Evolutionary conservation across 23 red algal species (phyloP).

Genomic region (Gracilariopsis chorda): DNA sequence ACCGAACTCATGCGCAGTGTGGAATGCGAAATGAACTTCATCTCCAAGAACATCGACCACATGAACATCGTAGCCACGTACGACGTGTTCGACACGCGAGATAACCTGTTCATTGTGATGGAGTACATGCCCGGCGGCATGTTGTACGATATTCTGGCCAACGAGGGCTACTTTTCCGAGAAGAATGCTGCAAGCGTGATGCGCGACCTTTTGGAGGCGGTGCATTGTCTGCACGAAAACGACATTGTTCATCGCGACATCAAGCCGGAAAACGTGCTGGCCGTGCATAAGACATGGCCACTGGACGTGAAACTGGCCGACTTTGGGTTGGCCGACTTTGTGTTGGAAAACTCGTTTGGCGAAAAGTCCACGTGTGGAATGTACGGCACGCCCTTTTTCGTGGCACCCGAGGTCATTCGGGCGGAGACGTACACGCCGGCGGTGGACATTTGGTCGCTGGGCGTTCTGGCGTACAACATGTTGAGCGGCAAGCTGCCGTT

Average conservation of each 20-base stretch:
- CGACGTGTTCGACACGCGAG: constrained; percentile 86
- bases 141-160: constrained; percentile 75
- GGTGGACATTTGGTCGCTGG: constrained; percentile 93
- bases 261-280: constrained; percentile 93
- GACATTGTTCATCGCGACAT: constrained; percentile 92
- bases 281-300: constrained; percentile 64
- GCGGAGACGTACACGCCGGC: constrained; percentile 75
- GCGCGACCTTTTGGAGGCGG: constrained; percentile 68
- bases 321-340: constrained; percentile 92
- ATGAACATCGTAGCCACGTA: constrained; percentile 75
- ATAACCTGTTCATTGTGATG: constrained; percentile 92
- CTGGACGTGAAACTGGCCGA: constrained; percentile 93
- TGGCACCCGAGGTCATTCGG: constrained; percentile 94
- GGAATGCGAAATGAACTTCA: constrained; percentile 90
- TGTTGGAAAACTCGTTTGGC: constrained; percentile 80
- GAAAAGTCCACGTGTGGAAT: constrained; percentile 83
- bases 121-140: constrained; percentile 91
- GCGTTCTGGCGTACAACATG: constrained; percentile 98
- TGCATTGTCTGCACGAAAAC: constrained; percentile 74
- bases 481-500: constrained; percentile 94
- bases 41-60: constrained; percentile 80
- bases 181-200: constrained; percentile 69
- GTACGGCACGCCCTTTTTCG: constrained; percentile 93
- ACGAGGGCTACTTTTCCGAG: constrained; percentile 73
- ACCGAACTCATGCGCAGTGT: constrained; percentile 74